Conservation (phyloP, 306 rosid species). For the Inga leiocalycina region DNA sequence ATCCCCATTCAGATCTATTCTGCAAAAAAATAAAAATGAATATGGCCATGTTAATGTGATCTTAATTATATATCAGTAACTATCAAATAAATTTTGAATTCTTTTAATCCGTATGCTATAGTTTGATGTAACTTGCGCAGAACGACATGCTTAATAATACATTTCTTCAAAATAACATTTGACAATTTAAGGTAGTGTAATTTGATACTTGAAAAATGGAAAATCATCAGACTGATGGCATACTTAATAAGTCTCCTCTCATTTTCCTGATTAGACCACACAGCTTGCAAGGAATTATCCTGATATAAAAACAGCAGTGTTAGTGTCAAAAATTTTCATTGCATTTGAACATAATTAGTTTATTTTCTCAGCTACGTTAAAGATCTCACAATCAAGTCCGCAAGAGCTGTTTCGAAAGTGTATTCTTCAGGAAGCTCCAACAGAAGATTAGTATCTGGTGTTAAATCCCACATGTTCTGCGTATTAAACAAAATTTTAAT, state of each 20-base stretch:
- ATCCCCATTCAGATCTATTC: slow-evolving; percentile 38
- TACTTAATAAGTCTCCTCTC: slow-evolving; percentile 50
- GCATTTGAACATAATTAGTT: neutral
- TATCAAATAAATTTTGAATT: neutral
- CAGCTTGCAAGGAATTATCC: slow-evolving; percentile 80
- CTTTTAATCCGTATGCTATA: neutral
- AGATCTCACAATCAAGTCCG: slow-evolving; percentile 65
- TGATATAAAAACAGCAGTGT: slow-evolving; percentile 35
- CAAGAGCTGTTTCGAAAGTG: slow-evolving; percentile 61
- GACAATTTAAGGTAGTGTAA: neutral
- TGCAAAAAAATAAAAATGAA: slow-evolving; percentile 39
- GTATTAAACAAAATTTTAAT: slow-evolving; percentile 12
- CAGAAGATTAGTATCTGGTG: slow-evolving; percentile 57
- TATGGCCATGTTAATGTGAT: neutral
- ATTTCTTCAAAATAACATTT: neutral
- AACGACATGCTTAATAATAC: neutral
- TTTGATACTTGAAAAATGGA: neutral
- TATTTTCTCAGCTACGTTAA: neutral
- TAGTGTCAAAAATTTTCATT: neutral
- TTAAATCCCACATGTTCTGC: slow-evolving; percentile 80
- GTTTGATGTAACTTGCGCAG: neutral
- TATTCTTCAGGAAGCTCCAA: slow-evolving; percentile 64
- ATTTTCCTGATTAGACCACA: slow-evolving; percentile 48
- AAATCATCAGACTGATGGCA: neutral
- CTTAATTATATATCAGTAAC: neutral